Conservation (phyloP, 805 yeast species). For the Candida pini region DNA sequence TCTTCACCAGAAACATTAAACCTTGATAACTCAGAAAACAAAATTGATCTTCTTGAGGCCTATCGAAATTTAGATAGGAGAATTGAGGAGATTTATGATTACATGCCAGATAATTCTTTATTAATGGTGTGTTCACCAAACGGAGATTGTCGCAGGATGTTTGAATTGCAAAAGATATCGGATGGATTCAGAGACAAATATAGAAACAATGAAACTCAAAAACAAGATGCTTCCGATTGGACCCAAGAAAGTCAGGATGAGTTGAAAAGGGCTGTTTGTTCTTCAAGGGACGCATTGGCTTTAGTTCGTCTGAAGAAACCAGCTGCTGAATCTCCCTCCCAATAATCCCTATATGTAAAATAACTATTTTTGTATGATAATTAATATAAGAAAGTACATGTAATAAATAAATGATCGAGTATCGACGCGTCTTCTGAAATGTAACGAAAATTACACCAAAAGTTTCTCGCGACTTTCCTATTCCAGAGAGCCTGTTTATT, state of each 20-base stretch:
- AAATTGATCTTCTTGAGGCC: conserved; percentile 13
- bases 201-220: conserved; percentile 39
- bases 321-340: too few species aligned
- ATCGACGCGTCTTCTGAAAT: too few species aligned
- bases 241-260: conserved; percentile 40
- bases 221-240: conserved; percentile 37
- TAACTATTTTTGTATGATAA: too few species aligned
- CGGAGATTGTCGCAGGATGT: conserved; percentile 52
- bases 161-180: conserved; percentile 39
- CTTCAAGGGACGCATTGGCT: conserved; percentile 57
- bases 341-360: too few species aligned
- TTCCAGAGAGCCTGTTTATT: too few species aligned
- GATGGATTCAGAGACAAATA: conserved; percentile 34
- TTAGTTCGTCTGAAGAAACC: conserved; percentile 37
- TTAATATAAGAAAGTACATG: too few species aligned
- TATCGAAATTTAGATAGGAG: conserved; percentile 36
- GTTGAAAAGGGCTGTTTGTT: conserved; percentile 39
- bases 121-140: conserved; percentile 58
- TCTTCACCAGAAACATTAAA: conserved; percentile 1
- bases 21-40: conserved; percentile 1
- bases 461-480: too few species aligned
- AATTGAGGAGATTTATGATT: conserved; percentile 42
- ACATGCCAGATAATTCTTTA: conserved; percentile 53
- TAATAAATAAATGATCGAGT: too few species aligned
- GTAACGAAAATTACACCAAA: too few species aligned